Conservation (phyloP, 345 rosid genomes). For the Erodium maritimum region DNA sequence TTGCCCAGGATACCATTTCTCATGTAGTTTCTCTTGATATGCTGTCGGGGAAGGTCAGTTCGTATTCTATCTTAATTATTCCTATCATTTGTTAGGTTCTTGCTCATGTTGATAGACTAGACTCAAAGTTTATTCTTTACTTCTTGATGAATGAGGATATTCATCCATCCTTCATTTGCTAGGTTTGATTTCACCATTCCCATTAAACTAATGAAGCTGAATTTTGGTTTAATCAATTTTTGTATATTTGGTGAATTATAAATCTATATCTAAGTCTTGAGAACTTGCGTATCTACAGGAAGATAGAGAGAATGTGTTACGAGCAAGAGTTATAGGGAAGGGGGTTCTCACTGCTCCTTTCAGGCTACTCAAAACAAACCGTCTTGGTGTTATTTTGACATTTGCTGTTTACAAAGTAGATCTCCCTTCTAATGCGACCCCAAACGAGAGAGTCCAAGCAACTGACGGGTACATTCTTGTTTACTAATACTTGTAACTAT, state of each 20-base stretch:
- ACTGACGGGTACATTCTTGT: conserved; percentile 60
- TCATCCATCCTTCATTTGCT: not conserved
- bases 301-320: conserved; percentile 80
- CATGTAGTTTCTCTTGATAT: conserved; percentile 85
- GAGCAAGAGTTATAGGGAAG: conserved; percentile 78
- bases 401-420: conserved; percentile 82
- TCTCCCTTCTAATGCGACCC: conserved; percentile 71
- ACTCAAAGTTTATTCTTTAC: not conserved
- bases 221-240: too few relatives aligned
- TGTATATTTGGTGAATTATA: not conserved
- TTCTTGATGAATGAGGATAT: not conserved
- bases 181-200: not conserved
- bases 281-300: conserved; percentile 39
- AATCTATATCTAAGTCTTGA: conserved; percentile 5
- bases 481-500: not conserved
- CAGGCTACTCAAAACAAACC: conserved; percentile 67
- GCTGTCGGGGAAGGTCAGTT: conserved; percentile 84
- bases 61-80: conserved; percentile 10
- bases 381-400: conserved; percentile 93
- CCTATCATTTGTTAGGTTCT: conserved; percentile 1
- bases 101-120: not conserved
- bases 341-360: conserved; percentile 97
- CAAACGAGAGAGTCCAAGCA: conserved; percentile 68
- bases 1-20: conserved; percentile 90
- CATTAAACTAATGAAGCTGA: too few relatives aligned